These are phyloP conservation scores for Chaetomium sp. DNA, from an alignment of 2,329 filamentous ascomycete species.

Conservation along the genomic window DNA sequence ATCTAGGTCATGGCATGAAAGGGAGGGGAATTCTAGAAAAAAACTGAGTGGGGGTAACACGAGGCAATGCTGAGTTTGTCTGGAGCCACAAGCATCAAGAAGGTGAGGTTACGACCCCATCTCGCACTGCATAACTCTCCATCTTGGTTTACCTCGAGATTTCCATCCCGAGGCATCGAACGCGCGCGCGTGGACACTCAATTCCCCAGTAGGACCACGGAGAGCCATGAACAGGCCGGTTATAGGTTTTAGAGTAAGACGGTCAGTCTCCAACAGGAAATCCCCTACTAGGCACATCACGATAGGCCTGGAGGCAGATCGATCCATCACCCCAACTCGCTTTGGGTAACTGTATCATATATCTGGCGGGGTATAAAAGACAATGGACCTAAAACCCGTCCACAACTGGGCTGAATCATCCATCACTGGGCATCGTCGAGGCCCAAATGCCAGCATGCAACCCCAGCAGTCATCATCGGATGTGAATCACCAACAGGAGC, in stretches of 20 bases:
- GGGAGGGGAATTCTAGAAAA: not conserved
- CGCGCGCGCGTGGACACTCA: not conserved
- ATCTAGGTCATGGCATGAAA: not conserved
- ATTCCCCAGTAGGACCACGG: not conserved
- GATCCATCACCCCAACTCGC: not conserved
- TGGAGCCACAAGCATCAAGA: not conserved
- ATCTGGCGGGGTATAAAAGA: constrained; percentile 25
- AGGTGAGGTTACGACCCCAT: not conserved
- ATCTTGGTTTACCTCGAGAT: not conserved
- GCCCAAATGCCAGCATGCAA: constrained; percentile 18
- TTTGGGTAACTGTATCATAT: constrained; percentile 27
- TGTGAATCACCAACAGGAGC: constrained; percentile 26
- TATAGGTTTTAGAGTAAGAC: not conserved
- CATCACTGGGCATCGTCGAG: constrained; percentile 16
- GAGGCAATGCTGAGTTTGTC: not conserved
- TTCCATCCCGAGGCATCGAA: not conserved
- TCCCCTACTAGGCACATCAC: not conserved
- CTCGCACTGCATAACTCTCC: not conserved
- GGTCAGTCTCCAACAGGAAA: not conserved
- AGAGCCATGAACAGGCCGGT: not conserved
- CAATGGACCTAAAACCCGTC: constrained; percentile 16
- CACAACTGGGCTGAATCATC: constrained; percentile 19
- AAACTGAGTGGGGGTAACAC: not conserved
- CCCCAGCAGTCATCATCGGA: constrained; percentile 22
- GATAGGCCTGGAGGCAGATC: not conserved